Evolutionary conservation across 805 yeast species (phyloP).

Genomic region (Metschnikowia henanensis): DNA sequence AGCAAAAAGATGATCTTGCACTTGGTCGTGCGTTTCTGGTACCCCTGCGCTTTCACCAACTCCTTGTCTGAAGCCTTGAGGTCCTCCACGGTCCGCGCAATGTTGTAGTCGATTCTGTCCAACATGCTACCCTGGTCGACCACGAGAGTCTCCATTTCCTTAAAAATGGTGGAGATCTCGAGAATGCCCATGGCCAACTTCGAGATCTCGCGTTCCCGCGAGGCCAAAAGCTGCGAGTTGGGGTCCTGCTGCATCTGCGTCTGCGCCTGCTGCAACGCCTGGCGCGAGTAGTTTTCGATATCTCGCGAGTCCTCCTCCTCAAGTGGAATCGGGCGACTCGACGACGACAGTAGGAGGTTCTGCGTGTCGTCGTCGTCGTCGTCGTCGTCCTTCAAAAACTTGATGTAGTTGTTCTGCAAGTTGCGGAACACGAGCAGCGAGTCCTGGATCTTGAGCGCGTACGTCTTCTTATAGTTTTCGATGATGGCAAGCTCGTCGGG

Average conservation of each 20-base stretch:
- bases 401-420: slow-evolving; percentile 85
- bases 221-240: slow-evolving; percentile 45
- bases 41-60: slow-evolving; percentile 68
- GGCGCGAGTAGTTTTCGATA: slow-evolving; percentile 50
- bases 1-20: slow-evolving; percentile 83
- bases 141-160: slow-evolving; percentile 87
- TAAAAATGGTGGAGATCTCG: slow-evolving; percentile 90
- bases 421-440: slow-evolving; percentile 77
- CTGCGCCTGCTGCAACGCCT: slow-evolving; percentile 51
- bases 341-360: slow-evolving; percentile 2
- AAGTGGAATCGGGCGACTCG: slow-evolving; percentile 9
- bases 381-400: slow-evolving; percentile 80
- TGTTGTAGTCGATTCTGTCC: slow-evolving; percentile 91
- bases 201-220: slow-evolving; percentile 87
- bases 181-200: slow-evolving; percentile 91
- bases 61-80: slow-evolving; percentile 78
- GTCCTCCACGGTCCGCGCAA: slow-evolving; percentile 75
- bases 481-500: slow-evolving; percentile 62
- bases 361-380: slow-evolving; percentile 47
- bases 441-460: slow-evolving; percentile 84
- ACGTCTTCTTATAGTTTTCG: slow-evolving; percentile 76
- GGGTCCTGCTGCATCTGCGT: slow-evolving; percentile 25
- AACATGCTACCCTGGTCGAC: slow-evolving; percentile 94
- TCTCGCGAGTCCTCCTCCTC: slow-evolving; percentile 16
- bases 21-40: slow-evolving; percentile 87